These are phyloP conservation scores for Sporothrix curviconia DNA, from an alignment of 2,329 filamentous ascomycete genomes.

Conservation along the genomic window DNA sequence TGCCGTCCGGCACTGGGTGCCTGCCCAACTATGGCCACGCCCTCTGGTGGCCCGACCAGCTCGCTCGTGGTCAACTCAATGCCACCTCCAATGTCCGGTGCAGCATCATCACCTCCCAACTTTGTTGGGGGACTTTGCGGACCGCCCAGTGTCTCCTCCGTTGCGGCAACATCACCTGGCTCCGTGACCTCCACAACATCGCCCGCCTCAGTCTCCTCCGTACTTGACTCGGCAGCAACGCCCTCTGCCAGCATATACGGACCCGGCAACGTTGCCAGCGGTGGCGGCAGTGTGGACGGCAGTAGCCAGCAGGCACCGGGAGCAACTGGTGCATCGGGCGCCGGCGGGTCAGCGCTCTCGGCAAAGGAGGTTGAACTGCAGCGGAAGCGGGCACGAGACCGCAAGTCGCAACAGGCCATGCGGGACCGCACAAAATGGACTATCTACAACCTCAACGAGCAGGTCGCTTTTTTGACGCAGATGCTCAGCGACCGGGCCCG, in stretches of 20 bases:
- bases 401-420: conserved; percentile 30
- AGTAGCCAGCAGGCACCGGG: too few relatives aligned
- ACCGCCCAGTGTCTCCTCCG: neutral
- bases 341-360: neutral
- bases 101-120: conserved; percentile 1
- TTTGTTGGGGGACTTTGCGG: neutral
- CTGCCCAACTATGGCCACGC: neutral
- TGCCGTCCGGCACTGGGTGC: neutral
- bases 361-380: conserved; percentile 23
- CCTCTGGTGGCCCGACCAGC: neutral
- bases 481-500: conserved; percentile 22
- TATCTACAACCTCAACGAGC: conserved; percentile 25
- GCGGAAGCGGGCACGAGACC: conserved; percentile 28
- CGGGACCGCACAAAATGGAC: conserved; percentile 29
- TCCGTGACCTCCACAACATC: conserved; percentile 7
- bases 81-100: neutral
- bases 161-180: neutral
- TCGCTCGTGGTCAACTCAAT: neutral
- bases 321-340: neutral
- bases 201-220: neutral
- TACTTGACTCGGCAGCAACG: neutral
- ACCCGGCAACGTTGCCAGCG: neutral
- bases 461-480: conserved; percentile 24
- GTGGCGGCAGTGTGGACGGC: too few relatives aligned
- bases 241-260: too few relatives aligned